These are phyloP conservation scores for Oryza nivara DNA, from an alignment of 176 grass and related monocot species.

Conservation along the genomic window DNA sequence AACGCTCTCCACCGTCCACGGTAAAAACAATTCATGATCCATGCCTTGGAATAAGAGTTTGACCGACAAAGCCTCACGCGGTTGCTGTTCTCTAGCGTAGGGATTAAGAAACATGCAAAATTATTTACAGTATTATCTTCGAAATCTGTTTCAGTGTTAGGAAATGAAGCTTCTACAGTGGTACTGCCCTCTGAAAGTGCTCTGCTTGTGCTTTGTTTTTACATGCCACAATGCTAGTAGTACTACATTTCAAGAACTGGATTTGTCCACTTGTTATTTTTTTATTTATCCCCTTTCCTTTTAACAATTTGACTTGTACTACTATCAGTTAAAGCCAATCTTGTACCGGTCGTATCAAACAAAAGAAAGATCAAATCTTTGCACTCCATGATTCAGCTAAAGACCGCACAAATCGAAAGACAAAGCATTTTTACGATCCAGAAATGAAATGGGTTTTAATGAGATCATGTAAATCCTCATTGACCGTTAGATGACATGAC, in stretches of 20 bases:
- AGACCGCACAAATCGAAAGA: neutral
- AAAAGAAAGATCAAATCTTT: conserved; percentile 7
- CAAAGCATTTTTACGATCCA: neutral
- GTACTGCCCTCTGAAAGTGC: neutral
- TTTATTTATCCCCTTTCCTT: neutral
- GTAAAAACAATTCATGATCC: conserved; percentile 19
- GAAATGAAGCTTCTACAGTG: neutral
- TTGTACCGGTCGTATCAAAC: conserved; percentile 7
- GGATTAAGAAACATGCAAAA: neutral
- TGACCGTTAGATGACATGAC: conserved; percentile 6
- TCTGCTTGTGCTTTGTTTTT: neutral
- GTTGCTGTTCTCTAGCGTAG: neutral
- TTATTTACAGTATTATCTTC: neutral
- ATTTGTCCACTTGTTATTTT: conserved; percentile 2
- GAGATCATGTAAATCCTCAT: neutral
- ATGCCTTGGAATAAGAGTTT: conserved; percentile 38
- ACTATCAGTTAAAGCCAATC: conserved; percentile 16
- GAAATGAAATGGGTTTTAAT: neutral
- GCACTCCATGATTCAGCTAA: neutral
- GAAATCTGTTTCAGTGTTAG: neutral
- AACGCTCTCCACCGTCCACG: conserved; percentile 33
- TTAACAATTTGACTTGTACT: conserved; percentile 19
- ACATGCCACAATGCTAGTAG: neutral
- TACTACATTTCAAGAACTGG: conserved; percentile 37
- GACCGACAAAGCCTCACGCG: conserved; percentile 24